Base-by-base conservation (phyloP, 805 yeast species). In the Dipodascus geniculatus region DNA sequence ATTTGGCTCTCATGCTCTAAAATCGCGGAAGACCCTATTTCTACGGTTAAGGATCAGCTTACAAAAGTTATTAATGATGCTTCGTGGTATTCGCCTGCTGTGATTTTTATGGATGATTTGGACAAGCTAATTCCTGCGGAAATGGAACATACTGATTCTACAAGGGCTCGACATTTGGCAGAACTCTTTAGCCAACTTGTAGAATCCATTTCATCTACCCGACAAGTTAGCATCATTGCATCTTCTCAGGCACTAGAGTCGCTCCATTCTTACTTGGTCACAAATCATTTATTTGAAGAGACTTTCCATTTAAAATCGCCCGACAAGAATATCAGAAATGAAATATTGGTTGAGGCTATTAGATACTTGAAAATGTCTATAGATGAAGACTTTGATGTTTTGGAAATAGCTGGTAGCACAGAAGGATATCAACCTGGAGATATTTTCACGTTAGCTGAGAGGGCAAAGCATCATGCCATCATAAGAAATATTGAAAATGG, bases 341-440 rank as follows among this genome's bases (percentile, higher is more conserved):
- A 67, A 28, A 68, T 85, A 16, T 53, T 85, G 38, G 59, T 67
- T 14, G 70, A 70, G 42, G 76, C 79, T 47, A 60, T 83, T 2
- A 64, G 64, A 2, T 53, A 56, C 2, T 55, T 68, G 22, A 61
- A 60, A 0, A 54, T 76, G 33, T 38, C 55, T 1, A 65, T 76
- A 23, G 73, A 76, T 33, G 63, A 71, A 2, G 68, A 61, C 3
- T 70, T 80, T 54, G 72, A 76, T 48, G 54, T 76, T 9, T 68
- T 75, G 23, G 83, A 81, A 57, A 67, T 83, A 28, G 75, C 83
- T 0, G 57, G 65, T 3, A 91, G 83, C 52, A 85, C 96, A 0
- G 98, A 91, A 61, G 98, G 98, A 0, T 91, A 83, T 65, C 77
- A 87, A 24, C 95, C 97, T 0, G 80, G 81, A 23, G 99, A 91